phyloP scores from a whole-genome alignment of 352 stramenopile species.

The Phytophthora kernoviae region DNA sequence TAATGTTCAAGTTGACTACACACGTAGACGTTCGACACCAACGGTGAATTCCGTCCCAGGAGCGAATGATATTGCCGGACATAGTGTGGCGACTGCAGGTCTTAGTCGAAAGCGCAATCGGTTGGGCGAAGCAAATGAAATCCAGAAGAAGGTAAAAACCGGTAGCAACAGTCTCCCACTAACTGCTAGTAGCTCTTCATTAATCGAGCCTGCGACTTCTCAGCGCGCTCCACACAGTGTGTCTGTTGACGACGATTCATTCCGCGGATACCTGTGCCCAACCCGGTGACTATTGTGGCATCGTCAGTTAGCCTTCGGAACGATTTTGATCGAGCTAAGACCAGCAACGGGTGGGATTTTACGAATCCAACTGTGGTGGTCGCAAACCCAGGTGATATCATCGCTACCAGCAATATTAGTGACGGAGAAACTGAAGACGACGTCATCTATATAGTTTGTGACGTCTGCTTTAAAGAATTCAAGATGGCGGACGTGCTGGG shows the following conservation, averaged over 20 bases:
- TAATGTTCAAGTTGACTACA: slow-evolving; percentile 37
- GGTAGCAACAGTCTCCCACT: slow-evolving; percentile 5
- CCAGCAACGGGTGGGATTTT: slow-evolving; percentile 21
- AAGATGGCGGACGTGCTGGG: slow-evolving; percentile 68
- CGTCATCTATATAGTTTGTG: slow-evolving; percentile 68
- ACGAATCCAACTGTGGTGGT: slow-evolving; percentile 36
- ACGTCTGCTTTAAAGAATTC: slow-evolving; percentile 79
- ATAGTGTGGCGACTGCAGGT: neutral
- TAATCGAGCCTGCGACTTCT: slow-evolving; percentile 2
- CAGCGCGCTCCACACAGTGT: slow-evolving; percentile 10
- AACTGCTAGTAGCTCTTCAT: slow-evolving; percentile 8
- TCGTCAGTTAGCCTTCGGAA: slow-evolving; percentile 22
- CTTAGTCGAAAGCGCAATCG: slow-evolving; percentile 27
- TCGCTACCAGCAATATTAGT: slow-evolving; percentile 17
- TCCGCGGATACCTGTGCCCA: slow-evolving; percentile 30
- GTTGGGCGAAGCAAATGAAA: slow-evolving; percentile 12
- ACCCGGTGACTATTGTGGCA: slow-evolving; percentile 30
- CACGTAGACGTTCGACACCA: slow-evolving; percentile 15
- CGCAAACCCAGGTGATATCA: slow-evolving; percentile 50
- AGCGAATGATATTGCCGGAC: neutral
- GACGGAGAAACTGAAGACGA: slow-evolving; percentile 49
- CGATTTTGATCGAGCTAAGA: slow-evolving; percentile 31
- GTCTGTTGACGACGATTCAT: slow-evolving; percentile 18
- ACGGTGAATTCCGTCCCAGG: slow-evolving; percentile 5
- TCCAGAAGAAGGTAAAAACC: slow-evolving; percentile 26